A percentile compares a stretch with the other conserved stretches of the same genome.
Conservation (phyloP, 371 early-diverging fungal genomes). For the Enterocytospora artemiae region DNA sequence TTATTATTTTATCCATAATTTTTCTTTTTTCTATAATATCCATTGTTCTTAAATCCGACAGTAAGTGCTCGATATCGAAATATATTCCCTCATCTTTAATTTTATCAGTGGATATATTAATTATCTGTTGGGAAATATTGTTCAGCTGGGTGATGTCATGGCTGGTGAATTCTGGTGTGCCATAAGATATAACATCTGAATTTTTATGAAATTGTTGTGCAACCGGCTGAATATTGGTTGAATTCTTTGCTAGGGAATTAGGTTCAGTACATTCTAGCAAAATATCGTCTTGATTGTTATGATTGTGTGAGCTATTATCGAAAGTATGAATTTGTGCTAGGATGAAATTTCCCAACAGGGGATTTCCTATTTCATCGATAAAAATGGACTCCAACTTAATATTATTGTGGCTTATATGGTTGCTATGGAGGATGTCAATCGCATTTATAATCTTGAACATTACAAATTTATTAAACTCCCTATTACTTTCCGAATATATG, state of each 20-base stretch:
- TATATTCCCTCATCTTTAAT: constrained; percentile 1
- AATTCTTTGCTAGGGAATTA: too few relatives aligned
- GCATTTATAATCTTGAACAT: constrained; percentile 23
- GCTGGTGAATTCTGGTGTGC: not conserved
- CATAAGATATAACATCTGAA: too few relatives aligned
- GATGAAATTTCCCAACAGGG: constrained; percentile 41
- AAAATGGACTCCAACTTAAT: constrained; percentile 38
- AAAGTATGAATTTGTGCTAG: not conserved
- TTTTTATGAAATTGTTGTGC: too few relatives aligned
- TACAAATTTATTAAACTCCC: constrained; percentile 34
- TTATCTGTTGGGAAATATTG: not conserved
- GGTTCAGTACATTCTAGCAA: not conserved
- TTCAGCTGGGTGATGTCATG: not conserved
- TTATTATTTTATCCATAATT: constrained; percentile 13
- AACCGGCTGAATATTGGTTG: too few relatives aligned
- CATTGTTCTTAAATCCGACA: constrained; percentile 9
- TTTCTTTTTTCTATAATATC: constrained; percentile 26
- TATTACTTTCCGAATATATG: constrained; percentile 3
- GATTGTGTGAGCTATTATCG: not conserved
- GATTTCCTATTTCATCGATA: constrained; percentile 35
- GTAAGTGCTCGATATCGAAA: constrained; percentile 13
- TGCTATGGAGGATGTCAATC: constrained; percentile 25
- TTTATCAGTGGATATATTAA: not conserved
- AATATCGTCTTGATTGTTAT: not conserved
- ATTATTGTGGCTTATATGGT: constrained; percentile 24